Base-by-base conservation (phyloP, 768 basidiomycete genomes). In the Ephemerocybe angulata region DNA sequence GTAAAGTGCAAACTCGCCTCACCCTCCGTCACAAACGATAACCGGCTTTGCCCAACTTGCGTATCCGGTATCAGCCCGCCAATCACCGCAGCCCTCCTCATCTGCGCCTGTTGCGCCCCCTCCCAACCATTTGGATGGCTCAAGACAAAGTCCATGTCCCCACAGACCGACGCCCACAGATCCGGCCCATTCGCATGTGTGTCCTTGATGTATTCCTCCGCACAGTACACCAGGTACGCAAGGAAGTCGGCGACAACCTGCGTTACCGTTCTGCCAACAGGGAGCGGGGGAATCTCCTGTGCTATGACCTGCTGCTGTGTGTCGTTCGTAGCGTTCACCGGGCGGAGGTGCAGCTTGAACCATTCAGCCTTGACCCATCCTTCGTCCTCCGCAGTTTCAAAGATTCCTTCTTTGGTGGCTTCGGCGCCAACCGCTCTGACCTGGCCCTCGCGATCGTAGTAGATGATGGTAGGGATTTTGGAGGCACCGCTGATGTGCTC, bases 41-140 rank as follows among this genome's bases (percentile, higher is more conserved):
- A 57, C 0, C 79, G 74, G 4, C 66, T 63, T 19, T 69, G 72
- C 0, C 71, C 75, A 8, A 69, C 69, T 3, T 62, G 54, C 0
- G 63, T 69, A 47, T 74, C 63, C 0, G 72, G 63, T 12, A 85
- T 67, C 17, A 86, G 71, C 10, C 80, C 79, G 0, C 80, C 84
- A n/a, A 65, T 53, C 8, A 76, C 63, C 0, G 81, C 81, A 1
- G 84, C 83, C 22, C 64, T 62, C 2, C 83, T 74, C 69, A 85
- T 80, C 60, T 74, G 68, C 13, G 62, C 66, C 59, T 85, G 83
- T 55, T 86, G 83, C 1, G 61, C 62, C 0, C 79, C 80, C 52
- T 77, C 83, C 83, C 83, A 85, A 0, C 81, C 83, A 57, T 85
- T 84, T 10, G 83, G 84, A 56, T 84, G 83, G 1, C 76, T 73